Evolutionary conservation across 768 basidiomycete genomes (phyloP).

Genomic region (Hericium alpestre): DNA sequence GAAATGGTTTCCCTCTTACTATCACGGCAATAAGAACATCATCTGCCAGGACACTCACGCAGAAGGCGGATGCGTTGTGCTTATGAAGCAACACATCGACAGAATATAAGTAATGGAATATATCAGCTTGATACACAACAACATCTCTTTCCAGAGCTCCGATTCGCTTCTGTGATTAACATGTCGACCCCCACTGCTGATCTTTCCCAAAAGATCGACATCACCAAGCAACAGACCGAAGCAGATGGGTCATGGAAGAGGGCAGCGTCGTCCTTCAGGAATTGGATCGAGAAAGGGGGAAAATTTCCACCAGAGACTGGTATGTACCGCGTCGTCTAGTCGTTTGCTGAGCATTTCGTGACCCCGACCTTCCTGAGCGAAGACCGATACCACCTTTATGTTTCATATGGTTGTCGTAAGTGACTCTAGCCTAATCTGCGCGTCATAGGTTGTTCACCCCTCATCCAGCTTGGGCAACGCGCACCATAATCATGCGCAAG

Average conservation of each 20-base stretch:
- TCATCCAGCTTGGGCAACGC: constrained; percentile 77
- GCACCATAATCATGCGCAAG: constrained; percentile 79
- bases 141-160: too few species aligned
- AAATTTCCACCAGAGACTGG: constrained; percentile 69
- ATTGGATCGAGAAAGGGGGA: constrained; percentile 43
- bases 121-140: too few species aligned
- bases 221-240: constrained; percentile 6
- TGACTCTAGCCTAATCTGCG: neutral
- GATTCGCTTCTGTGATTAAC: too few species aligned
- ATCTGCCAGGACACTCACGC: too few species aligned
- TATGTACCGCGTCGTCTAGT: constrained; percentile 22
- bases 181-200: too few species aligned
- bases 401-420: constrained; percentile 79
- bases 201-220: too few species aligned
- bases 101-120: too few species aligned
- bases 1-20: too few species aligned
- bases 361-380: neutral
- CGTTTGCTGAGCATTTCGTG: neutral
- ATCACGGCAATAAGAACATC: too few species aligned
- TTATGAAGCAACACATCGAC: too few species aligned
- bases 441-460: neutral
- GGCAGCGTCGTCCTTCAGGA: constrained; percentile 41
- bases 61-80: too few species aligned
- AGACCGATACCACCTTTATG: constrained; percentile 90
- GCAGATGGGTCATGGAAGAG: constrained; percentile 61